Evolutionary conservation across 495 filamentous ascomycete genomes (phyloP), one percentile per base, ranked within the genome.

Genomic region (Ascobolus immersus): DNA sequence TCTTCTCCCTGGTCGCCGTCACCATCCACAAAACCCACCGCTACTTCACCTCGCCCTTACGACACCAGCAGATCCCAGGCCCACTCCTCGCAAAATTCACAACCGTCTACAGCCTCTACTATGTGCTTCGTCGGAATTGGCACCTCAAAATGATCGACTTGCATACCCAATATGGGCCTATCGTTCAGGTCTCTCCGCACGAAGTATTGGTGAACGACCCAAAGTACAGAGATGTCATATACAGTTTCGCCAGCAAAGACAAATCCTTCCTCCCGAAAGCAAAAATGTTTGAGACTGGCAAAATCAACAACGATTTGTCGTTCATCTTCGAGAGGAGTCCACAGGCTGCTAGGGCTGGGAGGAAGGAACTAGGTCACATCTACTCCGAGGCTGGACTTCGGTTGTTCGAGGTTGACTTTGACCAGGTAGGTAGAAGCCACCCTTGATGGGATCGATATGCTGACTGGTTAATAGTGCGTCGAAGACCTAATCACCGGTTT

Each of bases 401-500:
- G 64, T 38, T 70, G 66, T 32, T 69, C 73, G 36, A 79, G 70
- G 55, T 61, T 56, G 34, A 74, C 70, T 30, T 89, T 76, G 47
- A 69, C 68, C 26, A 78, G 38, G 44, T 47, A 27, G 30, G 34
- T 38, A 38, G 30, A 18, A 25, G n/a, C 7, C n/a, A 6, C 6
- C 7, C n/a, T 36, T 5, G n/a, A 17, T 30, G 15, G 34, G 12
- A 8, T 77, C 66, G 71, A 59, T 15, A 60, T 72, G 1, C 56
- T 80, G 2, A 65, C 73, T 11, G 59, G 70, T 36, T 75, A 74
- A 45, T 74, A 86, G 52, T 73, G 73, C 6, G 66, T 79, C 31
- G 67, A 82, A 7, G 67, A 71, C 42, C 62, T 60, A 24, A 72
- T 72, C 3, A 65, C n/a, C n/a, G n/a, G n/a, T n/a, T n/a, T n/a